Conservation (phyloP, 2,329 filamentous ascomycete genomes). For the Tolypocladium album region DNA sequence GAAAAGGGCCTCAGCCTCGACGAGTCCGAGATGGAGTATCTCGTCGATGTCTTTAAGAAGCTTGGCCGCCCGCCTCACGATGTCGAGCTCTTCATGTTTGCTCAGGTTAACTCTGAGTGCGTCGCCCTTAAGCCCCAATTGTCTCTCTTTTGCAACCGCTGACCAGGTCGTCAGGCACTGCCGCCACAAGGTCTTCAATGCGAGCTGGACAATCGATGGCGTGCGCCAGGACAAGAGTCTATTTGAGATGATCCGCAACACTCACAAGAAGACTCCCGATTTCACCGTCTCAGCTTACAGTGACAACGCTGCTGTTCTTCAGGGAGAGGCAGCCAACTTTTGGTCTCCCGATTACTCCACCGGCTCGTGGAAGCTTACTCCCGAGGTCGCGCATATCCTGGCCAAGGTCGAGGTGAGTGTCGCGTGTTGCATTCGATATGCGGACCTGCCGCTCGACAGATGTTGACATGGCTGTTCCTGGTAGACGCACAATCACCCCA, state of each 20-base stretch:
- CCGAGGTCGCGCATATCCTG: conserved; percentile 78
- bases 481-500: conserved; percentile 87
- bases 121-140: background rate
- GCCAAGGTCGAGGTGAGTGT: conserved; percentile 66
- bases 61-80: conserved; percentile 61
- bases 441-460: no score
- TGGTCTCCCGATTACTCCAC: conserved; percentile 85
- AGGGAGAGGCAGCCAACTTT: conserved; percentile 32
- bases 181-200: conserved; percentile 85
- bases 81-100: conserved; percentile 98
- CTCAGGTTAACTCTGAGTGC: conserved; percentile 89
- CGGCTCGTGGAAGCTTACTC: conserved; percentile 77
- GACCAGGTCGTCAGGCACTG: conserved; percentile 43
- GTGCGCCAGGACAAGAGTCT: conserved; percentile 67
- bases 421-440: no score
- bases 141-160: background rate
- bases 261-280: conserved; percentile 70
- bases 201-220: conserved; percentile 90
- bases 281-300: conserved; percentile 93
- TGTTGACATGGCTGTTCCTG: background rate
- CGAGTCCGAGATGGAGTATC: conserved; percentile 80
- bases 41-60: conserved; percentile 51
- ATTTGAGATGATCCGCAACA: conserved; percentile 95
- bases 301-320: conserved; percentile 87
- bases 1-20: conserved; percentile 79